Evolutionary conservation across 345 rosid genomes (phyloP), one percentile per base, ranked within the genome.

Genomic region (Schrenkiella parvula): DNA sequence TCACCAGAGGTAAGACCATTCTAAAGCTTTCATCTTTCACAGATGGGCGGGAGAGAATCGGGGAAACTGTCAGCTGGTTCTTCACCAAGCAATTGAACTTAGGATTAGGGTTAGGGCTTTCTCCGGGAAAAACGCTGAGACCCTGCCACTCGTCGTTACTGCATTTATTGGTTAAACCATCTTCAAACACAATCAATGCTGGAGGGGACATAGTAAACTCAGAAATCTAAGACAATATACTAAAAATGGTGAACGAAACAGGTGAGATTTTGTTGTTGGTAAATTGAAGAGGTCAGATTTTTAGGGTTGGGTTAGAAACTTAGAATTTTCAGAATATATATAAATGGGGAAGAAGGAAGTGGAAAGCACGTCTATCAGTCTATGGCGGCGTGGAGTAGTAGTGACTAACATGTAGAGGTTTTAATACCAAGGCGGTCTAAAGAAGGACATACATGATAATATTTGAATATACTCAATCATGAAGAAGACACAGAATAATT

Each of bases 11-110:
- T 60, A 85, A 65, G 77, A 82, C 86, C 50, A 86, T 73, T 64
- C 76, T 86, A 64, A 86, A 86, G 68, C 84, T 82, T 4, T 68
- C 79, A 0, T 83, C 83, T 42, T 82, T 78, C 8, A 59, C 8
- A 2, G 75, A 76, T n/a, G 66, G 13, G 10, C 66, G 70, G 23
- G 80, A 69, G 46, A 70, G 14, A 12, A 7, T 23, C 6, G 74
- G 58, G 6, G 64, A 55, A 28, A 68, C 37, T 0, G 70, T 53
- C 29, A 28, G 55, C 51, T 52, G 25, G 34, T 37, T 74, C 75
- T 55, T 70, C 71, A 39, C 54, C 61, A 64, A 38, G 71, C 63
- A 46, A 18, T 70, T 43, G 19, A 54, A 21, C 15, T 22, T 48
- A 66, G 72, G 46, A 67, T 38, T 71, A 59, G 74, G 57, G 26